Percentiles rank a stretch among this genome's conserved stretches.
Evolutionary conservation across 139 green algal genomes (phyloP).

Genomic region (Yamagishiella unicocca): DNA sequence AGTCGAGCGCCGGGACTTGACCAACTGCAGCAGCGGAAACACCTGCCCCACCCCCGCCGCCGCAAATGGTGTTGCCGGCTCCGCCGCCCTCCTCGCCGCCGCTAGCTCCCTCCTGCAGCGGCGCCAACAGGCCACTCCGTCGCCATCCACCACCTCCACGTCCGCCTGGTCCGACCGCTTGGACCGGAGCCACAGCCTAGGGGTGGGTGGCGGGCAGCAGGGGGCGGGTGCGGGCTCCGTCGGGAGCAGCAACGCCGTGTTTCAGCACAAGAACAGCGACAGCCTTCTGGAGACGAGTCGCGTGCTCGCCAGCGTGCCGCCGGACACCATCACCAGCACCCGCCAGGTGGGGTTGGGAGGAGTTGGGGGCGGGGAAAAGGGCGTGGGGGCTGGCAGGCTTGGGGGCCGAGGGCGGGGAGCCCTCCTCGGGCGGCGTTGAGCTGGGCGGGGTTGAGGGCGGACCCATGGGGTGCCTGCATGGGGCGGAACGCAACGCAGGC

Average conservation of each 20-base stretch:
- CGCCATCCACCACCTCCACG: background rate
- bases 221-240: background rate
- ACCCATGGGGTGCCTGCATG: no score
- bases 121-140: background rate
- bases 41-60: no score
- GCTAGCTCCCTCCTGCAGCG: background rate
- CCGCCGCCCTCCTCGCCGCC: background rate
- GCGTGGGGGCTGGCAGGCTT: no score
- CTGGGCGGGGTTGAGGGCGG: no score
- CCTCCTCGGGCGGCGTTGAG: no score
- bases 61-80: no score
- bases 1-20: background rate
- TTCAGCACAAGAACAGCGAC: background rate
- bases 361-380: no score
- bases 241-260: background rate
- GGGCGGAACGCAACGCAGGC: no score
- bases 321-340: slow-evolving; percentile 5
- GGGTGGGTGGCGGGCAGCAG: background rate
- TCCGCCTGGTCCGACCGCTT: background rate
- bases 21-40: background rate
- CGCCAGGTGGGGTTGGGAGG: background rate
- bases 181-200: background rate
- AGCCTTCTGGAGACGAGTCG: background rate
- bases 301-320: slow-evolving; percentile 1
- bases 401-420: no score